Evolutionary conservation across 345 rosid genomes (phyloP).

Genomic region (Corchorus olitorius): DNA sequence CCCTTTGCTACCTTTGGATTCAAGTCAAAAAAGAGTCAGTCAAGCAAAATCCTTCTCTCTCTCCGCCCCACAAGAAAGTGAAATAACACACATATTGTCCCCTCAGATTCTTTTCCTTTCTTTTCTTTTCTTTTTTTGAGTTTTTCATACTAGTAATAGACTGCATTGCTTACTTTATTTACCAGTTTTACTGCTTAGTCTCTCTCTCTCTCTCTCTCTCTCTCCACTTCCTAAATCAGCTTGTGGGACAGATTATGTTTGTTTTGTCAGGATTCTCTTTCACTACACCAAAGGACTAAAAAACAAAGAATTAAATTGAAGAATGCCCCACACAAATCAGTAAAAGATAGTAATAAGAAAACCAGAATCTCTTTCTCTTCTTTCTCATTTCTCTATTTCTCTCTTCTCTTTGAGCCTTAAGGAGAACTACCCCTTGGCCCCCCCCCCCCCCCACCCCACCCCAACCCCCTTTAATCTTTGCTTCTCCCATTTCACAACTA

Average conservation of each 20-base stretch:
- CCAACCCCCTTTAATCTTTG: not conserved
- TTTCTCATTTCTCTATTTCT: not conserved
- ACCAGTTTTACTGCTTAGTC: not conserved
- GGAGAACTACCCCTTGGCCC: not conserved
- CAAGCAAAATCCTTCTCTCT: slow-evolving; percentile 47
- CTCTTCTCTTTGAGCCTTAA: slow-evolving; percentile 16
- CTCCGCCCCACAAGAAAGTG: slow-evolving; percentile 75
- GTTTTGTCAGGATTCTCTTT: slow-evolving; percentile 40
- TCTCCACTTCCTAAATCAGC: slow-evolving; percentile 8
- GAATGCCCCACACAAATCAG: slow-evolving; percentile 26
- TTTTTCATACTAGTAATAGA: not conserved
- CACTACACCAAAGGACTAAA: slow-evolving; percentile 26
- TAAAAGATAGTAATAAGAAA: slow-evolving; percentile 20
- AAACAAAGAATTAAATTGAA: slow-evolving; percentile 29
- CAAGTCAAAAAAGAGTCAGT: slow-evolving; percentile 73
- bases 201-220: slow-evolving; percentile 13
- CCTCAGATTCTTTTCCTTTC: slow-evolving; percentile 24
- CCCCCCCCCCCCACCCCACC: no score
- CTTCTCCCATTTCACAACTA: slow-evolving; percentile 26
- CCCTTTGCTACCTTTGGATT: slow-evolving; percentile 35
- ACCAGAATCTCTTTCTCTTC: slow-evolving; percentile 11
- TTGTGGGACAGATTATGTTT: slow-evolving; percentile 23
- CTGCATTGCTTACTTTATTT: not conserved
- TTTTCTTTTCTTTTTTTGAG: not conserved
- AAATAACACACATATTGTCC: slow-evolving; percentile 63